A percentile compares a stretch with the other conserved stretches of the same genome.
Conservation (phyloP, 164 flowering plant genomes). For the Umbilicus rupestris region DNA sequence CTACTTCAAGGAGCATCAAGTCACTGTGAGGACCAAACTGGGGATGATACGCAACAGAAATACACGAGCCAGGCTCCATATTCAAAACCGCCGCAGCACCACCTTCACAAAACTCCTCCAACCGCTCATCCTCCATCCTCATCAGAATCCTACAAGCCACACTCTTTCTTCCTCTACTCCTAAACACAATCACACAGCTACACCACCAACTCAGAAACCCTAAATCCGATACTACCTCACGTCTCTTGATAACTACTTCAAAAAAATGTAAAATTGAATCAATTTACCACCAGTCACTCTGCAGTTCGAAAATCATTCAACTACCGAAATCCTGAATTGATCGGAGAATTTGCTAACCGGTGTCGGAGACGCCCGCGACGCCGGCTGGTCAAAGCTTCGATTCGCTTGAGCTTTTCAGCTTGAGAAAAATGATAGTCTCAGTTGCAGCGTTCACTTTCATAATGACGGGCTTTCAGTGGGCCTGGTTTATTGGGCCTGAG, state of each 20-base stretch:
- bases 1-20: conserved; percentile 73
- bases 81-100: conserved; percentile 66
- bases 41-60: conserved; percentile 57
- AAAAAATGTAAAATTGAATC: neutral
- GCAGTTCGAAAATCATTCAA: too few relatives aligned
- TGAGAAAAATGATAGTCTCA: neutral
- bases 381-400: neutral
- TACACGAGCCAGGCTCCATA: conserved; percentile 45
- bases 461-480: too few relatives aligned
- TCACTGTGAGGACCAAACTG: conserved; percentile 69
- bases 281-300: neutral
- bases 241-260: neutral
- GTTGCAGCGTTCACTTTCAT: neutral
- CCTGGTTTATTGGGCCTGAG: too few relatives aligned
- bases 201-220: neutral
- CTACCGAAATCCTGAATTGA: neutral
- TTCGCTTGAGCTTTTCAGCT: neutral
- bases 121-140: conserved; percentile 14
- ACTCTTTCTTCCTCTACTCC: neutral
- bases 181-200: neutral
- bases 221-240: neutral
- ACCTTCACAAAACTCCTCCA: conserved; percentile 15
- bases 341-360: neutral
- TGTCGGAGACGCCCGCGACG: conserved; percentile 1
- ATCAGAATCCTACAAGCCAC: neutral